Base-by-base conservation (phyloP, 1,139 yeast species). In the Kazachstania sp. region DNA sequence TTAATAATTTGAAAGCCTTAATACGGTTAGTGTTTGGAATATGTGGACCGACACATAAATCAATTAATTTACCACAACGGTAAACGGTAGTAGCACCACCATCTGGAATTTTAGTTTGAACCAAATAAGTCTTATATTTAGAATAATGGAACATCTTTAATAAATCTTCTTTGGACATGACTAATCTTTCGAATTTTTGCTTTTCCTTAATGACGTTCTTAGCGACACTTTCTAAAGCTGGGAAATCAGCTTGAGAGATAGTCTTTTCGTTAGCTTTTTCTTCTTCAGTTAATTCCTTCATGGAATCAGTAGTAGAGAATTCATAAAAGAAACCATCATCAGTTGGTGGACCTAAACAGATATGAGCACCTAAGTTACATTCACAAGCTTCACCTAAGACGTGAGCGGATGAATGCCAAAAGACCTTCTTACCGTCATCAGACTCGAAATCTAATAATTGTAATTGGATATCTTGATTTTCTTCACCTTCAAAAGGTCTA, bases 331-430 rank as follows among this genome's bases (percentile, higher is more conserved):
- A 94, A 43, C 99, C 99, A 56, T 90, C 97, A 45, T 84, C 90
- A 51, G 97, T 92, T 65, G 99, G 98, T 41, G 99, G 99, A 54
- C 99, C 99, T 54, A 81, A 72, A 66, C 86, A 80, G 52, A 94
- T 79, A 65, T 90, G 96, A 56, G 95, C 95, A 55, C 97, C 97
- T 66, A 83, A 75, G 68, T 87, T 94, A 67, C 96, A 85, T 72
- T 94, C 99, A 72, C 95, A 84, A 45, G 97, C 94, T 72, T 94
- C 98, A 69, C 99, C 99, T 59, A 94, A 75, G 51, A 94, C 92
- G 71, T 94, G 99, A 49, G 99, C 99, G 58, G 95, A 84, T 4
- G 98, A 92, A 69, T 94, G 99, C 98, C 98, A 94, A 71, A 94
- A 94, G 42, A 92, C 98, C 56, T 81, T 81, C 67, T 83, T 86